phyloP scores from a whole-genome alignment of 768 basidiomycete species.

The Collybiopsis confluens region DNA sequence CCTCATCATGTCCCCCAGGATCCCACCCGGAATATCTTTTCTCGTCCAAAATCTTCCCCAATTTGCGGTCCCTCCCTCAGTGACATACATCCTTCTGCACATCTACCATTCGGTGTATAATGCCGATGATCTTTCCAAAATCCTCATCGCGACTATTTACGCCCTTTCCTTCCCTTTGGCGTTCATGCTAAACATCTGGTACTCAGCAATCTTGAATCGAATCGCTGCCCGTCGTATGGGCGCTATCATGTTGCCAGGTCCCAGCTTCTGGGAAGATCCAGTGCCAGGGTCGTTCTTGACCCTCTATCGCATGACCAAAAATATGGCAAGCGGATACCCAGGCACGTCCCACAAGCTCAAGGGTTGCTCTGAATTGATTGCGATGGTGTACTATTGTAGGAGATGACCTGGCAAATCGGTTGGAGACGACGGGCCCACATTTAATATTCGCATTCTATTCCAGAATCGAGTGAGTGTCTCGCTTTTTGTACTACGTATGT shows the following conservation, averaged over 20 bases:
- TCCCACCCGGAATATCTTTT: slow-evolving; percentile 1
- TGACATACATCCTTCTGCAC: not conserved
- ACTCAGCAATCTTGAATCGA: not conserved
- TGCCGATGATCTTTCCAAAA: not conserved
- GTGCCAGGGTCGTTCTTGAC: not conserved
- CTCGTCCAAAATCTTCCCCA: not conserved
- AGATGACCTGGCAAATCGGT: slow-evolving; percentile 19
- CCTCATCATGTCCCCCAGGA: not conserved
- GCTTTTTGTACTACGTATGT: not conserved
- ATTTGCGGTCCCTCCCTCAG: not conserved
- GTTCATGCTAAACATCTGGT: not conserved
- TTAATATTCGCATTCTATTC: slow-evolving; percentile 30
- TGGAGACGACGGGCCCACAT: slow-evolving; percentile 22
- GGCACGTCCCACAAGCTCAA: not conserved
- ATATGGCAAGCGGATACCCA: not conserved
- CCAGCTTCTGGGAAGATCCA: not conserved
- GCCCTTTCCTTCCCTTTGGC: slow-evolving; percentile 1
- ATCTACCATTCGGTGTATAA: not conserved
- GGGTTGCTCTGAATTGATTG: too few species aligned
- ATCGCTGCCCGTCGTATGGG: not conserved
- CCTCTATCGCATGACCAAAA: not conserved
- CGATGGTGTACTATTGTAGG: slow-evolving; percentile 19
- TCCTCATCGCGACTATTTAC: not conserved
- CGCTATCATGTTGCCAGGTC: not conserved
- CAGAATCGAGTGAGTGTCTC: slow-evolving; percentile 29